Conservation (phyloP, 192 early-diverging fungal genomes). For the Endogone sp. region DNA sequence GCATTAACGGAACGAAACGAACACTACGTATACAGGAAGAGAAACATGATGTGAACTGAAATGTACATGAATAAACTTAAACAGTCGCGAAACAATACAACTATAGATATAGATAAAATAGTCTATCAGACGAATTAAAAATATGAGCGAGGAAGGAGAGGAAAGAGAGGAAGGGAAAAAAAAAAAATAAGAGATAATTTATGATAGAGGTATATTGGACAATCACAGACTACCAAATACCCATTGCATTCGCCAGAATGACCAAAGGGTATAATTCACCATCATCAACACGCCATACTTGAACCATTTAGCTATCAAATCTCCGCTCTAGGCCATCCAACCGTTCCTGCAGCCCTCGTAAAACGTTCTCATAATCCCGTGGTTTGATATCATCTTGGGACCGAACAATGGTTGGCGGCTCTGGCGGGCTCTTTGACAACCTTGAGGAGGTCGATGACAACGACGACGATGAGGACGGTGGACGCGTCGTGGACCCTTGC, state of each 20-base stretch:
- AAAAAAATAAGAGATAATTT: background rate
- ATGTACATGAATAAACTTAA: background rate
- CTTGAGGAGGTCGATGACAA: background rate
- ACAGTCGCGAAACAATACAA: background rate
- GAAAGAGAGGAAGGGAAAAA: background rate
- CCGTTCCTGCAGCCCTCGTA: slow-evolving; percentile 21
- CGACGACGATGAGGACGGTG: background rate
- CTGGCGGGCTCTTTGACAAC: background rate
- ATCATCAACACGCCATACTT: too few relatives aligned
- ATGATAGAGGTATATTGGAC: too few relatives aligned
- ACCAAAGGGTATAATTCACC: background rate
- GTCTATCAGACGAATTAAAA: too few relatives aligned
- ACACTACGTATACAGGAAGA: background rate
- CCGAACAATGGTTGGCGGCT: slow-evolving; percentile 29
- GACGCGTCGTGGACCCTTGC: background rate
- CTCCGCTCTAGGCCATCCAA: slow-evolving; percentile 25
- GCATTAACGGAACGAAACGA: too few relatives aligned
- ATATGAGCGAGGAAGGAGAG: too few relatives aligned
- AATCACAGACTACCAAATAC: too few relatives aligned
- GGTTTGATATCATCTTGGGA: slow-evolving; percentile 33
- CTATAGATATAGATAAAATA: too few relatives aligned
- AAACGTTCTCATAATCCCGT: slow-evolving; percentile 22
- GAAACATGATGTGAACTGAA: background rate
- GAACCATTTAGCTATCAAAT: slow-evolving; percentile 19
- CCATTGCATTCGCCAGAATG: background rate